These are phyloP conservation scores for Fraxinus albicans DNA, from an alignment of 305 asterid genomes.

Conservation along the genomic window DNA sequence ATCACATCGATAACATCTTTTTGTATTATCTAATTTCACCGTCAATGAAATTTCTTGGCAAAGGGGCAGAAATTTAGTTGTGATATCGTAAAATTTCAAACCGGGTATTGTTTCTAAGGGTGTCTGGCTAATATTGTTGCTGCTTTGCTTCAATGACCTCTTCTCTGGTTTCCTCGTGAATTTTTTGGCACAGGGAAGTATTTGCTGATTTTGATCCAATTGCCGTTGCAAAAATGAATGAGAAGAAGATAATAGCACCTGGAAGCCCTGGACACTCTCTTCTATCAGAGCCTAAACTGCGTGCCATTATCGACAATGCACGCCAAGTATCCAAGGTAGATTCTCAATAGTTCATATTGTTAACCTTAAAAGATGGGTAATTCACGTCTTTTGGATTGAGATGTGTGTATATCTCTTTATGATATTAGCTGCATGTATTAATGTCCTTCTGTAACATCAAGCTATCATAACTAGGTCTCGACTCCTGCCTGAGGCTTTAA, in stretches of 20 bases:
- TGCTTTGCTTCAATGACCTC: neutral
- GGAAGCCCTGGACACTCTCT: constrained; percentile 37
- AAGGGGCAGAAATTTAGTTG: neutral
- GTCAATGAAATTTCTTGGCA: neutral
- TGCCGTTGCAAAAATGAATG: constrained; percentile 41
- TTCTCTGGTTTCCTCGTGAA: neutral
- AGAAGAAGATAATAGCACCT: constrained; percentile 38
- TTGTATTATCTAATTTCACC: neutral
- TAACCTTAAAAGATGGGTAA: neutral
- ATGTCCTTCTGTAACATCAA: neutral
- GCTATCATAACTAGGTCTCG: neutral
- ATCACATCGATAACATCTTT: neutral
- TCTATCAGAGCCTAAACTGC: constrained; percentile 41
- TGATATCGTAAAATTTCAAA: neutral
- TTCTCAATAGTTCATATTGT: neutral
- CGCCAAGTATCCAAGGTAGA: constrained; percentile 44
- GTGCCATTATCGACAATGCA: constrained; percentile 47
- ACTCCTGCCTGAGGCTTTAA: neutral
- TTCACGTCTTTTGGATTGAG: neutral
- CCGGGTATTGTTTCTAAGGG: neutral
- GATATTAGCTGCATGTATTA: neutral
- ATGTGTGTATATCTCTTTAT: neutral
- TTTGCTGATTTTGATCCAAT: constrained; percentile 44
- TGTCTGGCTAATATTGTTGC: neutral
- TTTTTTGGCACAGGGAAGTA: constrained; percentile 36